Base-by-base conservation (phyloP, 495 filamentous ascomycete species). In the Lineolata rhizophorae region DNA sequence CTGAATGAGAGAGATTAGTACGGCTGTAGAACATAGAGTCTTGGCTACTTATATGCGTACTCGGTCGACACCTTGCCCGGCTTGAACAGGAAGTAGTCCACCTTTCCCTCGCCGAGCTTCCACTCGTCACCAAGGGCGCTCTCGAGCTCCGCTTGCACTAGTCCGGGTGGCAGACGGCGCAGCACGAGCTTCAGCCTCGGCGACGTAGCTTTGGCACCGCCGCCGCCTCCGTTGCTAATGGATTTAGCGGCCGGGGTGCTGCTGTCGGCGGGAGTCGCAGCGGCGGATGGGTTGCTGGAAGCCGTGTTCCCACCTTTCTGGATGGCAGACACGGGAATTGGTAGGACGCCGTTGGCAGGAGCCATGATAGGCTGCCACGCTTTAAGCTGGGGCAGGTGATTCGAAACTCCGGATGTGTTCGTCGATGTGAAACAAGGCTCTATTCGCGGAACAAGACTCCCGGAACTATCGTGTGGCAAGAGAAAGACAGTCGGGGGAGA, bases 31-130 rank as follows among this genome's bases (percentile, higher is more conserved):
- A 18, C 21, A 32, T 15, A 32, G 5, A 19, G 15, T 32, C 20
- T 16, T 2, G n/a, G n/a, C 12, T 25, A n/a, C 14, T 19, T 18
- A n/a, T 16, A 20, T n/a, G 53, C 62, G 46, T 47, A 92, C 84
- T 95, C 81, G 45, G 76, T 77, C 3, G 85, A 87, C 16, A 84
- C 58, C 45, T 91, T 90, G 42, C 87, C 87, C 18, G 68, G 58
- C 39, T 70, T 68, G 54, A 75, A 97, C 20, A 58, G 51, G 30
- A 72, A 56, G 76, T 76, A 93, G 43, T 90, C 84, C 4, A 84
- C 69, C 50, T 73, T 92, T 8, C 80, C 80, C 16, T 62, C 64
- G 12, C 76, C 73, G 2, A 65, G 36, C 41, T 67, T 80, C 79
- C 84, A 94, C 36, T 82, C 77, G 2, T 76, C 67, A n/a, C 82